A percentile compares a stretch with the other conserved stretches of the same genome.
These are phyloP conservation scores for Erigeron philadelphicus DNA, from an alignment of 140 eudicot genomes.

Conservation along the genomic window DNA sequence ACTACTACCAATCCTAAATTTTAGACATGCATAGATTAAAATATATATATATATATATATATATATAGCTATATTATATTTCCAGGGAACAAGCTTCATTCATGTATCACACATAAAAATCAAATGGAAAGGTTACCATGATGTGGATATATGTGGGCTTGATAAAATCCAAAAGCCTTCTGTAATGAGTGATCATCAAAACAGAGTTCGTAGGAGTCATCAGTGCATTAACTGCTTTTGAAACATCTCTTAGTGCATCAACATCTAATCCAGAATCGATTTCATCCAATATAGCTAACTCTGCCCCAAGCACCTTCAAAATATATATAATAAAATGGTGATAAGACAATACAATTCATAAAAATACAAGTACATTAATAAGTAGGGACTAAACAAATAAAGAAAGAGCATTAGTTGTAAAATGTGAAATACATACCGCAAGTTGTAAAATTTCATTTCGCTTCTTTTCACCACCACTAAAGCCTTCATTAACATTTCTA, in stretches of 20 bases:
- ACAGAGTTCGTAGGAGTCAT: slow-evolving; percentile 74
- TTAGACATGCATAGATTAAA: slow-evolving; percentile 2
- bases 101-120: slow-evolving; percentile 2
- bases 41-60: background rate
- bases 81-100: background rate
- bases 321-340: background rate
- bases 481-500: slow-evolving; percentile 98
- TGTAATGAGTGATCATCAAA: slow-evolving; percentile 93
- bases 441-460: slow-evolving; percentile 95
- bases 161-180: slow-evolving; percentile 71
- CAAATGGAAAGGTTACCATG: slow-evolving; percentile 54
- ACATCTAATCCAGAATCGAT: slow-evolving; percentile 98
- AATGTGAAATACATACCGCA: slow-evolving; percentile 49
- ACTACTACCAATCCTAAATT: background rate
- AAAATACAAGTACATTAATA: background rate
- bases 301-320: slow-evolving; percentile 88
- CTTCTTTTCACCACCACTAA: slow-evolving; percentile 99
- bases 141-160: slow-evolving; percentile 79
- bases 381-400: background rate
- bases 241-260: slow-evolving; percentile 92
- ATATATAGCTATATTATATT: no score
- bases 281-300: slow-evolving; percentile 87
- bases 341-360: background rate
- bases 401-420: background rate
- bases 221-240: slow-evolving; percentile 85